These are phyloP conservation scores for Phytopythium sindhum DNA, from an alignment of 352 stramenopile species.

Conservation along the genomic window DNA sequence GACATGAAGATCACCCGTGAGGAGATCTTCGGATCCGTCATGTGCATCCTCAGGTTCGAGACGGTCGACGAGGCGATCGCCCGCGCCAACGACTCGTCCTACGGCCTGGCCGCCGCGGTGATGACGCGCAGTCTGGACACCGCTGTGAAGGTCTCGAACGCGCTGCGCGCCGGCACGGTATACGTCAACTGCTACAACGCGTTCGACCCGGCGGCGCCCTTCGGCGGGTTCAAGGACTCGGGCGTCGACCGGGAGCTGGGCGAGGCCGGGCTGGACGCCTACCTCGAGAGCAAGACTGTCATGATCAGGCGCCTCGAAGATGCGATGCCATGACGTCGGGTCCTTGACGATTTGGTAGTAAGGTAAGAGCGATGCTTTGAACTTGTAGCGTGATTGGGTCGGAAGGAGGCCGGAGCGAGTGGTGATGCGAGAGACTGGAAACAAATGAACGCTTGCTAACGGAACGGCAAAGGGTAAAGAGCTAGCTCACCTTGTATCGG, in stretches of 20 bases:
- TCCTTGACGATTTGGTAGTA: background rate
- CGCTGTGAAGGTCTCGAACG: conserved; percentile 81
- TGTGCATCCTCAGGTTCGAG: conserved; percentile 85
- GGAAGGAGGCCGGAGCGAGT: background rate
- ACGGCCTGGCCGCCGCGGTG: conserved; percentile 84
- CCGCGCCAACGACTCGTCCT: conserved; percentile 83
- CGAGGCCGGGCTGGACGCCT: conserved; percentile 60
- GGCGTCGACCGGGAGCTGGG: conserved; percentile 69
- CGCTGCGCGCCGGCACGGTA: conserved; percentile 88
- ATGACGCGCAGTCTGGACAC: conserved; percentile 85
- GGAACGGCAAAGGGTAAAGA: background rate
- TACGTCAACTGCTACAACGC: conserved; percentile 94
- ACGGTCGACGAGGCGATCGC: conserved; percentile 81
- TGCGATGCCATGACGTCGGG: conserved; percentile 14
- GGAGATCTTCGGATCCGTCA: conserved; percentile 89
- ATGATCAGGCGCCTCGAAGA: conserved; percentile 52
- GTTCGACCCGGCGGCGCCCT: conserved; percentile 70
- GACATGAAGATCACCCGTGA: conserved; percentile 86
- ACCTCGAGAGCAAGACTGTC: conserved; percentile 75
- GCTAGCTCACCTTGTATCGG: background rate
- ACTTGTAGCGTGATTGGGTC: background rate
- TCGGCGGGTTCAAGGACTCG: conserved; percentile 75
- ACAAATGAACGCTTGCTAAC: background rate
- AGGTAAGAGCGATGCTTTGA: background rate
- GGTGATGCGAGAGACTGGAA: background rate